Evolutionary conservation across 257 asterid species (phyloP), one percentile per base, ranked within the genome.

Genomic region (Scutellaria baicalensis): DNA sequence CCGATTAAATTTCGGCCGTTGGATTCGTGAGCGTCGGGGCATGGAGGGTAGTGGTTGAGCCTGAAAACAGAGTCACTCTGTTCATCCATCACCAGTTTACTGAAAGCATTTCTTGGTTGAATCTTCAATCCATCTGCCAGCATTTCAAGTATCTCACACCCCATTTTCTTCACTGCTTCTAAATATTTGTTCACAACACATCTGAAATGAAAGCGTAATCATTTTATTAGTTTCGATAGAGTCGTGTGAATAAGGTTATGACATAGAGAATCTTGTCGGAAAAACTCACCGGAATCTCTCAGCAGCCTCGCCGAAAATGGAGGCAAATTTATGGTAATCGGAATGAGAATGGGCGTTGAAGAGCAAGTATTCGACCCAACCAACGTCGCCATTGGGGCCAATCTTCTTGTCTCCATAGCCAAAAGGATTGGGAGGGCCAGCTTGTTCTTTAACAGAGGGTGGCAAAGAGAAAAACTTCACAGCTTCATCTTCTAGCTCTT

Each of bases 21-120:
- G 33, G 81, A 23, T 11, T 80, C 84, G 0, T 27, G 2, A 27
- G 33, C 4, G 4, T 81, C 84, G 0, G 88, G 85, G 71, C 83
- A 75, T 2, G 98, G 93, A 5, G 98, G 97, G 76, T 90, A 90
- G 67, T 88, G 96, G 75, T 93, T 87, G 23, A 87, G n/a, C 73
- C 94, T 71, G 70, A 85, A 87, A 78, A 85, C 77, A 61, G 94
- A 87, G 86, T 87, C 94, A 4, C 94, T 87, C 74, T 81, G 60
- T 63, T 85, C 83, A n/a, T 87, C 93, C 93, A 77, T 87, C 50
- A 87, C 3, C 4, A 87, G 79, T 35, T 78, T 84, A 27, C 93
- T 87, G 36, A 87, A 79, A 2, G 67, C 83, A 23, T 83, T 59
- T 17, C 64, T 75, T 0, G 71, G 73, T 11, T 79, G 61, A 42